A percentile compares a stretch with the other conserved stretches of the same genome.
Evolutionary conservation across 805 yeast species (phyloP).

Genomic region (Sporopachydermia lactativora): DNA sequence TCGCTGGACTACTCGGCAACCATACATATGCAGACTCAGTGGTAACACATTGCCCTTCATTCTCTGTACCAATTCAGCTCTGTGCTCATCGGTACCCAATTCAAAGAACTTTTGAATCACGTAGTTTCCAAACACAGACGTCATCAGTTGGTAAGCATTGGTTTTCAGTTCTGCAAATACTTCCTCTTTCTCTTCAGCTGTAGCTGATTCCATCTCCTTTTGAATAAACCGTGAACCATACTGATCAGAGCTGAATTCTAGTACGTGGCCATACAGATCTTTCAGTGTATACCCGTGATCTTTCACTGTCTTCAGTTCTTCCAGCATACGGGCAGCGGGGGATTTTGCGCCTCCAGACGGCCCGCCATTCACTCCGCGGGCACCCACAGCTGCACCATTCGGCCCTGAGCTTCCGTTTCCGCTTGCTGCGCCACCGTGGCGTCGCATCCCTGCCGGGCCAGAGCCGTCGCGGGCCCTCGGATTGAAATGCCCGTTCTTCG

Average conservation of each 20-base stretch:
- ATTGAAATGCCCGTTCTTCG: neutral
- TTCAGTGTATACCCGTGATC: conserved; percentile 34
- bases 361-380: neutral
- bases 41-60: conserved; percentile 66
- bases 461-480: neutral
- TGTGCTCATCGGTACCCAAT: conserved; percentile 59
- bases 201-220: conserved; percentile 57
- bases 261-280: conserved; percentile 75
- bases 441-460: too few relatives aligned
- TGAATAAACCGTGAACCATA: conserved; percentile 96
- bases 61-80: conserved; percentile 45
- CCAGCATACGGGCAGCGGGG: neutral
- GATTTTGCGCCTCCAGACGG: neutral
- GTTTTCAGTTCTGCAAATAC: conserved; percentile 76
- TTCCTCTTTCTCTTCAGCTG: conserved; percentile 58
- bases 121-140: conserved; percentile 96
- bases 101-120: conserved; percentile 93
- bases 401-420: neutral
- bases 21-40: conserved; percentile 89
- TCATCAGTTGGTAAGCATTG: conserved; percentile 64
- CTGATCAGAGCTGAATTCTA: conserved; percentile 90
- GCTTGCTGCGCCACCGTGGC: neutral
- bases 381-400: neutral
- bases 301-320: neutral
- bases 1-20: conserved; percentile 92